Percentiles rank a stretch among this genome's conserved stretches.
phyloP scores from a whole-genome alignment of 371 early-diverging fungal species.

The Globomyces sp. region DNA sequence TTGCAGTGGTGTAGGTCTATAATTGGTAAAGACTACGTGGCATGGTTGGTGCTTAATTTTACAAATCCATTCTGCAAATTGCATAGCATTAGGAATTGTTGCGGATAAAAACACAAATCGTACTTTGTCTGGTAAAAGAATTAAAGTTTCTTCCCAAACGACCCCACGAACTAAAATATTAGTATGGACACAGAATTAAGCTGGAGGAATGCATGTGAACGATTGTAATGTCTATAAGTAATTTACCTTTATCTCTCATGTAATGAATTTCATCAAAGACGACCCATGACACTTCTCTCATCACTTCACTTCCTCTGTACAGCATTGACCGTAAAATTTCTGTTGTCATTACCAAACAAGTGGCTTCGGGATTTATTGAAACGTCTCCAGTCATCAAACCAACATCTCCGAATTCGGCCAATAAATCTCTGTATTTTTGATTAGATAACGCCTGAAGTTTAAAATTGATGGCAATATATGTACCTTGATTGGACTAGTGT shows the following conservation, averaged over 20 bases:
- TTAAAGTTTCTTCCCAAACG: slow-evolving; percentile 99
- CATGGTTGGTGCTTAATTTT: slow-evolving; percentile 95
- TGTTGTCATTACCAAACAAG: slow-evolving; percentile 99
- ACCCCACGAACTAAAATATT: slow-evolving; percentile 80
- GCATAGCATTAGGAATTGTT: slow-evolving; percentile 99
- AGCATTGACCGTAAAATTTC: slow-evolving; percentile 99
- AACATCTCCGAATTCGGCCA: slow-evolving; percentile 98
- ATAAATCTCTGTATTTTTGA: slow-evolving; percentile 99
- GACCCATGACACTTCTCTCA: slow-evolving; percentile 99
- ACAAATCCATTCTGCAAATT: slow-evolving; percentile 99
- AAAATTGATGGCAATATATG: slow-evolving; percentile 29
- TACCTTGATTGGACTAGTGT: slow-evolving; percentile 98
- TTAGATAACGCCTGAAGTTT: slow-evolving; percentile 90
- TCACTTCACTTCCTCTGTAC: slow-evolving; percentile 97
- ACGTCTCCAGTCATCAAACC: slow-evolving; percentile 99
- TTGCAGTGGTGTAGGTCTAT: slow-evolving; percentile 98
- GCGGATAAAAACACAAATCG: slow-evolving; percentile 97
- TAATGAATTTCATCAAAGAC: slow-evolving; percentile 99
- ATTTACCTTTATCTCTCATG: slow-evolving; percentile 81
- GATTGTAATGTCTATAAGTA: background rate
- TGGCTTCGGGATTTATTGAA: slow-evolving; percentile 96
- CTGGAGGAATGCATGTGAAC: slow-evolving; percentile 2
- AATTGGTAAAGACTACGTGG: slow-evolving; percentile 99
- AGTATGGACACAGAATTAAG: background rate
- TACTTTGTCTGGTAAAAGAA: slow-evolving; percentile 86